Evolutionary conservation across 1,139 yeast species (phyloP).

Genomic region (Kurtzmaniella quercitrusa): DNA sequence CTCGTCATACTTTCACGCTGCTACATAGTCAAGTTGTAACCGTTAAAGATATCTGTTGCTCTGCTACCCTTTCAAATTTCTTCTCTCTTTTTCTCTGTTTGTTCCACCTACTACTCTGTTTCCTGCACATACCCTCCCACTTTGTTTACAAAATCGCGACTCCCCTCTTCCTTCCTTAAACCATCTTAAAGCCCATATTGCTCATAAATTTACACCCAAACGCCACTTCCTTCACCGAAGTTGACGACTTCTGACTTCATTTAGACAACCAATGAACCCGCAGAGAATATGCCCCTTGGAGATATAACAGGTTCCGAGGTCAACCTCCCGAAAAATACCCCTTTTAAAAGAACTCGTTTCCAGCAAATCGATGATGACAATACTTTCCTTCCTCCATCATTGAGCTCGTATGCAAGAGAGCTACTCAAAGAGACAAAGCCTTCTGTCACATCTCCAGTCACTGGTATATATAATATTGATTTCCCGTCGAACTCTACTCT

Average conservation of each 20-base stretch:
- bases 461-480: conserved; percentile 33
- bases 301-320: conserved; percentile 12
- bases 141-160: conserved; percentile 4
- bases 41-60: no score
- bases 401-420: conserved; percentile 54
- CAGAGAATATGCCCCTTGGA: conserved; percentile 11
- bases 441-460: conserved; percentile 13
- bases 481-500: conserved; percentile 20
- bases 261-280: not conserved
- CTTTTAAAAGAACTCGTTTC: conserved; percentile 4
- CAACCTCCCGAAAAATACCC: conserved; percentile 4
- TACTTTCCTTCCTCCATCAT: conserved; percentile 58
- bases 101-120: not conserved
- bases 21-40: no score
- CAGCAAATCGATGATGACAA: conserved; percentile 42
- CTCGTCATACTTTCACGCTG: no score
- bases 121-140: conserved; percentile 1
- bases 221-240: not conserved
- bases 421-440: conserved; percentile 25
- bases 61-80: no score
- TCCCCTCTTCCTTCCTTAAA: not conserved
- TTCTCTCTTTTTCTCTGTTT: no score
- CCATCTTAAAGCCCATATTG: not conserved
- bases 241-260: not conserved
- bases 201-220: not conserved